Conservation (phyloP, 164 flowering plant species). For the Aristolochia californica region DNA sequence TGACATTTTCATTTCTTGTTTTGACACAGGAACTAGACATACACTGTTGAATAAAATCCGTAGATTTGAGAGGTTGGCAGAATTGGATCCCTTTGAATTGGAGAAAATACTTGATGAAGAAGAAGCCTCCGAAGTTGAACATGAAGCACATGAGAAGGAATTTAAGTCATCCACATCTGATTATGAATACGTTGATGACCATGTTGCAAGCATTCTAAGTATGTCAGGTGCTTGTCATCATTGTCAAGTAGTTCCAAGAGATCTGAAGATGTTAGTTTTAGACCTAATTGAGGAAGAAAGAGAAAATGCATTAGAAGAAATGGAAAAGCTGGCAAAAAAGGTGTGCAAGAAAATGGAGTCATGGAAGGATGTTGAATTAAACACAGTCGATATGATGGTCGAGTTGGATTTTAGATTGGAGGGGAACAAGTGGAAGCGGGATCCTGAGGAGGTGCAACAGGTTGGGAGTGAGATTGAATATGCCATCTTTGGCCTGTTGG, state of each 20-base stretch:
- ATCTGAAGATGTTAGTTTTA: conserved; percentile 43
- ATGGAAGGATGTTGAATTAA: conserved; percentile 51
- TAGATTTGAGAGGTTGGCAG: conserved; percentile 64
- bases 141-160: conserved; percentile 6
- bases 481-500: conserved; percentile 34
- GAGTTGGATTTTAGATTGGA: conserved; percentile 48
- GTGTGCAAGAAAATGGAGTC: conserved; percentile 48
- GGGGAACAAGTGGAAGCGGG: conserved; percentile 36
- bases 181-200: background rate
- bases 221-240: conserved; percentile 10
- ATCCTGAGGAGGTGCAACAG: conserved; percentile 26
- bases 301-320: conserved; percentile 5
- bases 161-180: background rate
- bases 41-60: conserved; percentile 55
- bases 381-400: conserved; percentile 85
- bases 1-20: background rate
- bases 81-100: conserved; percentile 65
- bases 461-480: conserved; percentile 37
- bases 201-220: conserved; percentile 17
- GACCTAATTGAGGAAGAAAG: conserved; percentile 50
- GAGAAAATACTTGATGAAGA: conserved; percentile 51
- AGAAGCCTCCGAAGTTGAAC: conserved; percentile 7
- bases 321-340: conserved; percentile 23
- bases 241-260: conserved; percentile 19
- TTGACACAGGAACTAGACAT: conserved; percentile 52